These are phyloP conservation scores for Trichoderma sp. DNA, from an alignment of 2,329 filamentous ascomycete genomes.

Conservation along the genomic window DNA sequence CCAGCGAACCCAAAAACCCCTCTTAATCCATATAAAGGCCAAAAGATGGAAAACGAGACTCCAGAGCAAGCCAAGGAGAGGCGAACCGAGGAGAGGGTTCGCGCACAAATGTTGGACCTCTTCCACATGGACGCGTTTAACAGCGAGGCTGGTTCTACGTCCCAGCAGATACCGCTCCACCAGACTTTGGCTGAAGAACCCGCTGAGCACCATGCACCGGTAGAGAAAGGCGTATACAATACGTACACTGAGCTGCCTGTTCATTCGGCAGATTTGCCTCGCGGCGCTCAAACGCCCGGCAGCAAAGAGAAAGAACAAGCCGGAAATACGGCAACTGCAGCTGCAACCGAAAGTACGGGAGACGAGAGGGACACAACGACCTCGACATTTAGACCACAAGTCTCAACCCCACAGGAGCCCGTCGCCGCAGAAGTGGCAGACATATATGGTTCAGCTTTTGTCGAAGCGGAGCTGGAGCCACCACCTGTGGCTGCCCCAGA, in stretches of 20 bases:
- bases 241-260: not conserved
- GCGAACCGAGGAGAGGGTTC: not conserved
- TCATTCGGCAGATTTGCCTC: not conserved
- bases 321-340: not conserved
- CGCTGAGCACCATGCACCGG: not conserved
- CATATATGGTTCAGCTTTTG: not conserved
- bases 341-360: not conserved
- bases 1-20: not conserved
- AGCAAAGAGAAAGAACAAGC: not conserved
- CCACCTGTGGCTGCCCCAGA: not conserved
- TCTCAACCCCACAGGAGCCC: not conserved
- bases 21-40: not conserved
- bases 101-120: not conserved
- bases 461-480: not conserved
- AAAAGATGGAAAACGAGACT: conserved; percentile 11
- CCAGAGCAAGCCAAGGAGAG: conserved; percentile 1
- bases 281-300: not conserved
- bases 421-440: not conserved
- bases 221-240: not conserved
- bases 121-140: not conserved
- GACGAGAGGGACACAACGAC: not conserved
- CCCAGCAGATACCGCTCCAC: not conserved
- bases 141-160: not conserved
- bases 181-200: not conserved
- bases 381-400: not conserved